phyloP scores from a whole-genome alignment of 169 alveolate species.

The Plasmodium relictum region DNA sequence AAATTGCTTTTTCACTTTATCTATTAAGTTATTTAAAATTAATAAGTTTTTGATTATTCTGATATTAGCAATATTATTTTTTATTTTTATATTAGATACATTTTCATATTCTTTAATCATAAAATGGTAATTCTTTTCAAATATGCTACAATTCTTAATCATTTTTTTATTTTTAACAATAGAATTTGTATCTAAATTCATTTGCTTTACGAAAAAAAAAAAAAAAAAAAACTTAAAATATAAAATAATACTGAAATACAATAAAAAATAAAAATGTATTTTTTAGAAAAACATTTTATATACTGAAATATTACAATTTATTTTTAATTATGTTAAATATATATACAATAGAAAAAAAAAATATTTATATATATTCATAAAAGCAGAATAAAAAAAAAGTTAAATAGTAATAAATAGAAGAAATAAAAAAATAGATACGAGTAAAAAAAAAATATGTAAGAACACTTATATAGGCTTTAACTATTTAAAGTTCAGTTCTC shows the following conservation, averaged over 20 bases:
- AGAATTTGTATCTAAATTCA: background rate
- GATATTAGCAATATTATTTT: constrained; percentile 28
- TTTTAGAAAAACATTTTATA: no score
- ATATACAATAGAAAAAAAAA: background rate
- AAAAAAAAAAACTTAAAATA: background rate
- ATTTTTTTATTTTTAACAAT: background rate
- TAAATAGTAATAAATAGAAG: no score
- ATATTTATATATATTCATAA: background rate
- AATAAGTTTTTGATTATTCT: constrained; percentile 56
- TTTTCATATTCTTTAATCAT: constrained; percentile 67
- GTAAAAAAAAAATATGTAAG: no score
- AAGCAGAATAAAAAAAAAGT: no score
- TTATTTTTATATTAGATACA: constrained; percentile 8
- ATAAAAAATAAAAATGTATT: no score
- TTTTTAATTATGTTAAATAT: no score
- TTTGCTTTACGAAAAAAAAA: background rate
- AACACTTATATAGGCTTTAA: no score
- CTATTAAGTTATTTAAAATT: constrained; percentile 44
- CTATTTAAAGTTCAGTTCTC: no score
- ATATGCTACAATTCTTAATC: background rate
- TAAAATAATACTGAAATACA: no score
- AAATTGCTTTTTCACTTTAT: constrained; percentile 35
- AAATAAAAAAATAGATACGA: no score
- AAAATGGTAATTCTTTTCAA: constrained; percentile 54
- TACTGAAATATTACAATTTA: no score